Evolutionary conservation across 352 stramenopile species (phyloP), one percentile per base, ranked within the genome.

Genomic region (Phytopythium litorale): DNA sequence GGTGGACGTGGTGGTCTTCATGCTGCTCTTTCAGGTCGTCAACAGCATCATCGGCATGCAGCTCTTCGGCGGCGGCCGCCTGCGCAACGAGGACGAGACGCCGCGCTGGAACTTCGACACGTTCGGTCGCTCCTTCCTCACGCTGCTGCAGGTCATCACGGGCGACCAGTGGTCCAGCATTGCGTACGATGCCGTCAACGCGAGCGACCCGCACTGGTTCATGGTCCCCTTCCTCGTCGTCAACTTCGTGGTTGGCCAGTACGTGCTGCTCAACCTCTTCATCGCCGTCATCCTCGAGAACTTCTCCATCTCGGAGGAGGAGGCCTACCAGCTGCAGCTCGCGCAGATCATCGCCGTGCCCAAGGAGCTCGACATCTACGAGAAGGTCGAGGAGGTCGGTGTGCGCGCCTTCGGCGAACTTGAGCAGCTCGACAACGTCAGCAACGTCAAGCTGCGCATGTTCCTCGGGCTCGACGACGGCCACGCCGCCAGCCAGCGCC

Each of bases 221-320:
- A 82, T 92, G 62, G 79, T 90, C 16, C 83, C 83, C 3, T 92
- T 89, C 35, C 81, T 92, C 35, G 76, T 89, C 50, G 43, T 89
- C 56, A 86, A 82, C 60, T 92, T 92, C 65, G 88, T 92, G 45
- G 40, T 90, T 0, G 83, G 83, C 2, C 81, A 92, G 62, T 89
- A 91, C 65, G 81, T 93, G 55, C 65, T 93, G 30, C 70, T 93
- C 12, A 93, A 93, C 51, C 68, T 93, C 9, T 93, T 93, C 57
- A 91, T 93, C 49, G 84, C 84, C 48, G 84, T 91, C 50, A 93
- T 91, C 60, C 73, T 93, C 42, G 84, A 93, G 21, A 93, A 93
- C 52, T 93, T 93, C 60, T 76, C 80, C 15, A 88, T 92, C 43
- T 83, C 81, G 0, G 84, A 92, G 56, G 84, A 92, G 55, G 84